Evolutionary conservation across 2,329 filamentous ascomycete genomes (phyloP), one percentile per base, ranked within the genome.

Genomic region (Cladosporium sp.): DNA sequence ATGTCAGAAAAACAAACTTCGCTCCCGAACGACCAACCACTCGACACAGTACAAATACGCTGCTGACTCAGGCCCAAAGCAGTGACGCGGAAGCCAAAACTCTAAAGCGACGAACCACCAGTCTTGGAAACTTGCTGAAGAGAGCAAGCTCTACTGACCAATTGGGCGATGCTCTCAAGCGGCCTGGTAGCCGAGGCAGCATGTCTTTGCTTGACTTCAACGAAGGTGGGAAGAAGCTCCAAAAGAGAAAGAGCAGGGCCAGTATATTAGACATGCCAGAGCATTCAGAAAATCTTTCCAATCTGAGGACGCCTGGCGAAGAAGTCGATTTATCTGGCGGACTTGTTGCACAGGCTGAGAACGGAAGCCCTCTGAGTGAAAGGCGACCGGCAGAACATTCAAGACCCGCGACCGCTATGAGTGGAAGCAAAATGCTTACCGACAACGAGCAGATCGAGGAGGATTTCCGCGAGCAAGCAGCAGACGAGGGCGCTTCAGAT

Each of bases 1-100:
- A 83, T 55, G 74, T 90, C 9, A 86, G 89, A 19, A 67, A 79
- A 4, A 86, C 92, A 59, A 79, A 91, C 0, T 94, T 93, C 62
- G 85, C 85, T 11, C 54, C 64, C 52, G 58, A 67, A 62, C 50
- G 59, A 58, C 45, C 45, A 39, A 47, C 58, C 55, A 52, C 29
- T 64, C 72, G 56, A 40, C 49, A 52, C 15, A 55, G 53, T 32
- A 56, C 47, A 13, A 48, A 50, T 3, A 53, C 43, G 19, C 25
- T 55, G 15, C 46, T 55, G 25, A 19, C 16, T 46, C 54, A 38
- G 29, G 27, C 38, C 2, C 52, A 43, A 7, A 40, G 30, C 11
- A 18, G 38, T 12, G 43, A 47, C 13, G 22, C 40, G 7, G 46
- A 49, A 33, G 53, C 52, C 9, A 52, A 49, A 20, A 43, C 40